Evolutionary conservation across 345 rosid genomes (phyloP), one percentile per base, ranked within the genome.

Genomic region (Corymbia maculata): DNA sequence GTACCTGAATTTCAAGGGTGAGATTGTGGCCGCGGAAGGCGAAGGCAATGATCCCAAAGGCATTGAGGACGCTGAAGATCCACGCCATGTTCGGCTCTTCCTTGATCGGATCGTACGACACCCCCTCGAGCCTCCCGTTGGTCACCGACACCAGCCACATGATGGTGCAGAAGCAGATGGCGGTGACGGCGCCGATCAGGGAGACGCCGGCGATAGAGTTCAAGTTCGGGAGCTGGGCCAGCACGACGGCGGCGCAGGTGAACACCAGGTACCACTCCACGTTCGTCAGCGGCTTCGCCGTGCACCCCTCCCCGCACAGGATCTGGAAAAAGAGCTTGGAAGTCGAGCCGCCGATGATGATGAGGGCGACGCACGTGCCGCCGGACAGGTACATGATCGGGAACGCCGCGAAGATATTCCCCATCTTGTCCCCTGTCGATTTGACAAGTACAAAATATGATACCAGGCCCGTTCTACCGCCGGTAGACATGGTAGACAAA

Each of bases 251-350:
- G 2, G 90, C 88, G 28, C 84, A 87, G 12, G 92, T 88, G 82
- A 91, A 91, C 66, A 90, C 90, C 22, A 91, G 80, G 91, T 91
- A 91, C 92, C 92, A 91, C 88, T 90, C 92, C 16, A 80, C 88
- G 17, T 79, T 87, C 17, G 90, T 88, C 53, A 88, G 53, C 17
- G 88, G 85, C 85, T 88, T 79, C 26, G 86, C 88, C 1, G 89
- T 28, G 80, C 87, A 51, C 36, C 55, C 32, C 12, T 51, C 53
- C 22, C 91, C 91, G 70, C 92, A 91, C 13, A 86, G 42, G 21
- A 88, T 90, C 45, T 90, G 55, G 88, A 87, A 91, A 88, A 91
- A 91, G 51, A 87, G 51, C 85, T 90, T 91, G 50, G 68, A 86
- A 21, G 92, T 87, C 12, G 90, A 88, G 19, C 91, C 92, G 6